Percentiles rank a stretch among this genome's conserved stretches.
These are phyloP conservation scores for Gynostemma pentaphyllum DNA, from an alignment of 306 rosid genomes.

Conservation along the genomic window DNA sequence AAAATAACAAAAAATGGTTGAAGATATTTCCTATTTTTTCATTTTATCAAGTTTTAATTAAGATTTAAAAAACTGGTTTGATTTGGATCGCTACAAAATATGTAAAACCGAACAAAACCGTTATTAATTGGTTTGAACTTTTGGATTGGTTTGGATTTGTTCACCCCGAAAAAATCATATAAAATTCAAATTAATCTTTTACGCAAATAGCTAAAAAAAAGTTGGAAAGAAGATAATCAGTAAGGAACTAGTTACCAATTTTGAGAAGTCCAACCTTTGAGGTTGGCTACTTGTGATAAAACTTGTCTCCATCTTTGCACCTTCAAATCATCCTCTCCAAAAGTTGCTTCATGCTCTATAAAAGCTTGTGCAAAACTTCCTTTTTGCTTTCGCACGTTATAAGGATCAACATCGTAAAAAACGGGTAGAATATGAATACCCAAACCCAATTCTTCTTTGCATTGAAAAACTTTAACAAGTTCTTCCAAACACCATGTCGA, in stretches of 20 bases:
- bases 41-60: no score
- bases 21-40: no score
- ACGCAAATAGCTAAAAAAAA: no score
- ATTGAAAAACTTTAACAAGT: not conserved
- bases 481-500: not conserved
- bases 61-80: no score
- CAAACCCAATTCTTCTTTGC: not conserved
- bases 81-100: no score
- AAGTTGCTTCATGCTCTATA: not conserved
- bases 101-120: no score
- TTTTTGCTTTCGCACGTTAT: not conserved
- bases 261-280: not conserved
- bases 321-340: not conserved
- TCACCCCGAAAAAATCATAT: no score
- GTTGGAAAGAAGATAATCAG: no score
- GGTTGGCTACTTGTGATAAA: not conserved
- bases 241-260: constrained; percentile 3
- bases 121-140: no score
- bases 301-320: not conserved
- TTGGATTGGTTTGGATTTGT: no score
- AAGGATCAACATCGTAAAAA: constrained; percentile 10
- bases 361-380: not conserved
- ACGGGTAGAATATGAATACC: constrained; percentile 3
- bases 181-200: no score
- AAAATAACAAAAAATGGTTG: no score